phyloP scores from a whole-genome alignment of 2,329 filamentous ascomycete species.

The Cordyceps tenuipes region DNA sequence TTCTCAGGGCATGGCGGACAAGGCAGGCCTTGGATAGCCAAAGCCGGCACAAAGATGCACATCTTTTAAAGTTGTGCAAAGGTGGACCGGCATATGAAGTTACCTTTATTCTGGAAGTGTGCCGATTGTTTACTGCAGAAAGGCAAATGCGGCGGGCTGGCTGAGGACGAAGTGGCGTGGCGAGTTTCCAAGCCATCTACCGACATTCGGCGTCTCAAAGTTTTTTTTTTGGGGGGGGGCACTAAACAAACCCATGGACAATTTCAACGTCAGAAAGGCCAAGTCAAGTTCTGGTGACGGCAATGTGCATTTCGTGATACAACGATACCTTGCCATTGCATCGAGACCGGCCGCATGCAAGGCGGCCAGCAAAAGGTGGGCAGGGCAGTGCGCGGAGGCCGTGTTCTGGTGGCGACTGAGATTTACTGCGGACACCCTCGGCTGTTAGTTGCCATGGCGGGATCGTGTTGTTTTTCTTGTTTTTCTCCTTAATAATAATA shows the following conservation, averaged over 20 bases:
- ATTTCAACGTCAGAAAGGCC: no score
- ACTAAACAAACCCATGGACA: background rate
- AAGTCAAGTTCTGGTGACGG: background rate
- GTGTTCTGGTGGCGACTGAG: background rate
- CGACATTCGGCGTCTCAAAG: background rate
- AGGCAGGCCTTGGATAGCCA: background rate
- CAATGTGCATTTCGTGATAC: constrained; percentile 2
- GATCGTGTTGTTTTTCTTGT: no score
- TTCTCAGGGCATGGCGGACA: background rate
- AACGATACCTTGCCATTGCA: constrained; percentile 9
- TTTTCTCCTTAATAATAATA: background rate
- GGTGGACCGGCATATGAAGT: background rate
- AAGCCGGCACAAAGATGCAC: background rate
- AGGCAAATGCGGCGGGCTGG: background rate
- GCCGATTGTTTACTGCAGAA: constrained; percentile 6
- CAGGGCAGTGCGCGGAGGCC: background rate
- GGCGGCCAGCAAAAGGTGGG: background rate
- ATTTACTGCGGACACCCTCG: constrained; percentile 6
- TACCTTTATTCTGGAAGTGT: background rate
- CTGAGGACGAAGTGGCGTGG: constrained; percentile 2
- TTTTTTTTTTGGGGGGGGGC: background rate
- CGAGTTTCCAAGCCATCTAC: constrained; percentile 1
- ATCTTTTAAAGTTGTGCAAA: constrained; percentile 8
- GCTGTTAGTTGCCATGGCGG: background rate
- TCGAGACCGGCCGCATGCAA: constrained; percentile 4